A percentile compares a stretch with the other conserved stretches of the same genome.
Evolutionary conservation across 306 rosid genomes (phyloP).

Genomic region (Gleditsia sinensis): DNA sequence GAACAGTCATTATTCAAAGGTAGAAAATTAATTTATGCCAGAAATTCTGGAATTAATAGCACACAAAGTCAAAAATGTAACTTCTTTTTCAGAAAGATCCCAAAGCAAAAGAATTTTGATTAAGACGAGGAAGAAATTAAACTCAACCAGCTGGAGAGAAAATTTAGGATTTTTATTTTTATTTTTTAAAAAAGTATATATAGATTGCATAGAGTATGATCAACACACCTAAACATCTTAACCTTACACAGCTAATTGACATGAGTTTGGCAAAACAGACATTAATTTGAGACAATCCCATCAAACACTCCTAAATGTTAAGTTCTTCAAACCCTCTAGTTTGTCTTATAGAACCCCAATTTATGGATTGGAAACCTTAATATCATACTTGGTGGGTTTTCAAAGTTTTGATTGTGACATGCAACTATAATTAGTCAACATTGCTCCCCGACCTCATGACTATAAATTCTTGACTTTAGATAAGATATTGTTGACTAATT

Average conservation of each 20-base stretch:
- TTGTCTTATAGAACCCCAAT: background rate
- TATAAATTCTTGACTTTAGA: background rate
- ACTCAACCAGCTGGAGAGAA: background rate
- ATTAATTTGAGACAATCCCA: background rate
- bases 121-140: conserved; percentile 29
- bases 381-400: background rate
- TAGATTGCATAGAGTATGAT: too few species aligned
- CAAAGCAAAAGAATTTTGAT: background rate
- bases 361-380: background rate
- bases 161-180: too few species aligned
- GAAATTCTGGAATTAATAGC: background rate
- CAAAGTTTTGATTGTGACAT: background rate
- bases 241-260: too few species aligned
- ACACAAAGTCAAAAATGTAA: conserved; percentile 39
- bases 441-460: background rate
- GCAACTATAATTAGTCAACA: background rate
- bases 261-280: too few species aligned
- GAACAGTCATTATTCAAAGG: background rate
- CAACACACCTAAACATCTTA: too few species aligned
- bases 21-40: conserved; percentile 13
- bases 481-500: conserved; percentile 12
- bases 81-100: background rate
- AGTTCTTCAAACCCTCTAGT: background rate
- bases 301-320: background rate
- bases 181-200: too few species aligned